Evolutionary conservation across 345 rosid species (phyloP).

Genomic region (Pistacia integerrima): DNA sequence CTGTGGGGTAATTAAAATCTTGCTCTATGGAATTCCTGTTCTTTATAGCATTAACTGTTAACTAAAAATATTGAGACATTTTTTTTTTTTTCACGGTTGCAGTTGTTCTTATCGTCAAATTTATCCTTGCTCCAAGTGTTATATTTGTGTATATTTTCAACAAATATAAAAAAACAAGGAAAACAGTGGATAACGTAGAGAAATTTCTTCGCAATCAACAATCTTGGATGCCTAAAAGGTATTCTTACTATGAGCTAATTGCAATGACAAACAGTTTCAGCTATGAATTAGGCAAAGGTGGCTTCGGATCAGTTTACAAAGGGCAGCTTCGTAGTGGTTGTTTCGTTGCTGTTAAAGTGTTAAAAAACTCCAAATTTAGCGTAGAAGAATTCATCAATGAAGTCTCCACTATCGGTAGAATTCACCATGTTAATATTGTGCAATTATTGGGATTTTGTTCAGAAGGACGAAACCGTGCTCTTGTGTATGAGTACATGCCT

Average conservation of each 20-base stretch:
- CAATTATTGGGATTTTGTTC: slow-evolving; percentile 9
- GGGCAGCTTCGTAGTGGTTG: slow-evolving; percentile 1
- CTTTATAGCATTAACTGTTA: no score
- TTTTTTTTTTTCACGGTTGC: not conserved
- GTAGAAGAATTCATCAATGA: slow-evolving; percentile 29
- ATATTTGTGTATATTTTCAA: not conserved
- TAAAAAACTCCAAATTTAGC: slow-evolving; percentile 10
- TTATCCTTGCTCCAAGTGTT: not conserved
- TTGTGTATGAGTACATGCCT: slow-evolving; percentile 13
- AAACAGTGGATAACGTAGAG: not conserved
- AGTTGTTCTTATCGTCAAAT: not conserved
- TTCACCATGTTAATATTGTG: slow-evolving; percentile 15
- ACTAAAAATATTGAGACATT: no score
- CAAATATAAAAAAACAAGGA: not conserved
- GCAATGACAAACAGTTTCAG: slow-evolving; percentile 7
- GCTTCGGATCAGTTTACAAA: not conserved
- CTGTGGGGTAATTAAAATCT: no score
- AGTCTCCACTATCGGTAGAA: slow-evolving; percentile 15
- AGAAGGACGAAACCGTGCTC: not conserved
- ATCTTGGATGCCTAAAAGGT: slow-evolving; percentile 3
- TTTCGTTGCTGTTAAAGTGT: slow-evolving; percentile 8
- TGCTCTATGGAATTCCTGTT: no score
- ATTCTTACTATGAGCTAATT: slow-evolving; percentile 6
- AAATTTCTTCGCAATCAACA: not conserved
- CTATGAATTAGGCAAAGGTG: not conserved